Evolutionary conservation across 805 yeast species (phyloP).

Genomic region (Candida quercuum): DNA sequence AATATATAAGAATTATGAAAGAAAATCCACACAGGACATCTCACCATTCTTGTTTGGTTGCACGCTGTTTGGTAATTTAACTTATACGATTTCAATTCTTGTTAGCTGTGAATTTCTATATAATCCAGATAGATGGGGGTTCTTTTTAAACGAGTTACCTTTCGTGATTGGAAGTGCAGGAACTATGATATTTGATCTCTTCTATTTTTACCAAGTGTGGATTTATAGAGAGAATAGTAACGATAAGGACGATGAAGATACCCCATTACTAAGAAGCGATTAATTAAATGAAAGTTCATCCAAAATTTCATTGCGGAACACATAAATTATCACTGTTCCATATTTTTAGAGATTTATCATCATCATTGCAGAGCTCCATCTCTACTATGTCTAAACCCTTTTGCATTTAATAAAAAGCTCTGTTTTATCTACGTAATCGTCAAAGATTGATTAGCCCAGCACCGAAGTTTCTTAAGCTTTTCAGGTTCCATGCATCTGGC

Average conservation of each 20-base stretch:
- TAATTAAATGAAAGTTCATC: neutral
- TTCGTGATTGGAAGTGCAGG: constrained; percentile 84
- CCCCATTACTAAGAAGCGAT: constrained; percentile 9
- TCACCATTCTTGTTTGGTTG: constrained; percentile 76
- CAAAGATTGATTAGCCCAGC: too few species aligned
- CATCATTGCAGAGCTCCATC: too few species aligned
- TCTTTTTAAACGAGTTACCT: constrained; percentile 68
- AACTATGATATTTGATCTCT: constrained; percentile 70
- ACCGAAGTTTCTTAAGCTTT: too few species aligned
- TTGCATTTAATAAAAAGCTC: too few species aligned
- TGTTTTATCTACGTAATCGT: too few species aligned
- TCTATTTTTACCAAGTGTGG: constrained; percentile 60
- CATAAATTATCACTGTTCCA: too few species aligned
- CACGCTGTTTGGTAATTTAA: constrained; percentile 71
- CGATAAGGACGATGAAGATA: constrained; percentile 7
- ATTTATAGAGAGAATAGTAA: constrained; percentile 20
- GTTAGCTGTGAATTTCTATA: constrained; percentile 50
- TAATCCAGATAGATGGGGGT: constrained; percentile 34
- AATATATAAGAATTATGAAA: constrained; percentile 61
- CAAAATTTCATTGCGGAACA: neutral
- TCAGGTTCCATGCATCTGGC: too few species aligned
- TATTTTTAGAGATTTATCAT: too few species aligned
- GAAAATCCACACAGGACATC: constrained; percentile 84
- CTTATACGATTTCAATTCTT: constrained; percentile 72
- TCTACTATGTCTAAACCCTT: too few species aligned